Evolutionary conservation across 2,329 filamentous ascomycete genomes (phyloP), one percentile per base, ranked within the genome.

Genomic region (Nemania sp.): DNA sequence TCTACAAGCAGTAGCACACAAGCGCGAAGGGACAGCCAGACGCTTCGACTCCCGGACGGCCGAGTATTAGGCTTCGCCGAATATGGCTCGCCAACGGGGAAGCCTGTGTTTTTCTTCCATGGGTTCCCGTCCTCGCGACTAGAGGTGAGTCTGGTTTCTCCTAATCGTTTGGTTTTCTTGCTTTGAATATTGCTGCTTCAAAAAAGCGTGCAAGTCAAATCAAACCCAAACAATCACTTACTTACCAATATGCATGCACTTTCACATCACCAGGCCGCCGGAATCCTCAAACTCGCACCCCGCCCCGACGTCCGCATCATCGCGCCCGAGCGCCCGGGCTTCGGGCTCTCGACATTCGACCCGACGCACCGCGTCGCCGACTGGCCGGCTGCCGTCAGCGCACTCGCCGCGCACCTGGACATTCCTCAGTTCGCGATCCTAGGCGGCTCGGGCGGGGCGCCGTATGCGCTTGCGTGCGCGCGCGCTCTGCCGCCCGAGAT

Each of bases 301-400:
- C 49, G 48, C 6, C 49, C 52, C 5, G 54, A 57, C 19, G 23
- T 68, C 6, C 68, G 64, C 14, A 34, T 72, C 37, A 54, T 72
- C 34, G 59, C 64, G n/a, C 51, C 63, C 5, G 64, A 67, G 34
- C 60, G 71, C 17, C 70, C 71, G 3, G 70, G 71, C 11, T 65
- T 67, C 43, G 70, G 67, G 4, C 54, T 64, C 11, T 73, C 71
- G 8, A 67, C 65, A 3, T 67, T 64, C 52, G 61, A 71, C 36
- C 57, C 64, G 2, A 54, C 43, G 19, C 63, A 59, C 22, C 51
- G 47, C 33, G 46, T 68, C 5, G 44, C 54, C 17, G 64, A 64
- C 44, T 68, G 60, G 58, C 60, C 64, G 1, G 46, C 45, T 6
- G 64, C 68, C 19, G 44, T 68, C 8, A 52, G 60, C 12, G 58